Evolutionary conservation across 164 flowering plant genomes (phyloP).

Genomic region (Magnolia changhungtana): DNA sequence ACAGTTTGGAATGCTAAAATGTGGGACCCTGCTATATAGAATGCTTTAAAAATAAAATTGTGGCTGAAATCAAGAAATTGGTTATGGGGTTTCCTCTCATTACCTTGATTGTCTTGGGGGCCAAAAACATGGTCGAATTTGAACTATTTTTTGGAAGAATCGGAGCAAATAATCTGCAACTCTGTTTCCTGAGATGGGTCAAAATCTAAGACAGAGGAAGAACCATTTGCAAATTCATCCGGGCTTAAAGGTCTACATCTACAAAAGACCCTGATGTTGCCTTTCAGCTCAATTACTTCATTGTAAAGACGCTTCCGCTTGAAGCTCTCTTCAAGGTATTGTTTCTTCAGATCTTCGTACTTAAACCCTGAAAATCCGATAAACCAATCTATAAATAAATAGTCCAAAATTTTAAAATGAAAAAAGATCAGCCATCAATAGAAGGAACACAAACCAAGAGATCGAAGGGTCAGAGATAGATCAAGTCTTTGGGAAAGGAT

Average conservation of each 20-base stretch:
- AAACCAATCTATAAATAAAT: no score
- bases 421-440: no score
- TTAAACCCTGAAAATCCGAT: constrained; percentile 37
- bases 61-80: background rate
- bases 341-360: constrained; percentile 47
- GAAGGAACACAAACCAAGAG: no score
- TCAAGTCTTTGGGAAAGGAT: constrained; percentile 3
- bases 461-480: background rate
- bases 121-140: constrained; percentile 78
- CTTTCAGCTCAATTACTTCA: constrained; percentile 85
- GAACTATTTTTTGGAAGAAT: constrained; percentile 68
- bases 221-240: constrained; percentile 54
- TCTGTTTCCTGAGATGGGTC: constrained; percentile 63
- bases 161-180: constrained; percentile 51
- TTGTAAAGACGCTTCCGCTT: constrained; percentile 78
- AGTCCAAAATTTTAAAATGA: no score
- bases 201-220: constrained; percentile 52
- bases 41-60: background rate
- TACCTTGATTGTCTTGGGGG: constrained; percentile 82
- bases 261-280: constrained; percentile 88
- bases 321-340: constrained; percentile 48
- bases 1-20: no score
- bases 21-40: background rate
- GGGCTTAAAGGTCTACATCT: constrained; percentile 77
- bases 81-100: background rate